Base-by-base conservation (phyloP, 371 early-diverging fungal genomes). In the Circinella minor region DNA sequence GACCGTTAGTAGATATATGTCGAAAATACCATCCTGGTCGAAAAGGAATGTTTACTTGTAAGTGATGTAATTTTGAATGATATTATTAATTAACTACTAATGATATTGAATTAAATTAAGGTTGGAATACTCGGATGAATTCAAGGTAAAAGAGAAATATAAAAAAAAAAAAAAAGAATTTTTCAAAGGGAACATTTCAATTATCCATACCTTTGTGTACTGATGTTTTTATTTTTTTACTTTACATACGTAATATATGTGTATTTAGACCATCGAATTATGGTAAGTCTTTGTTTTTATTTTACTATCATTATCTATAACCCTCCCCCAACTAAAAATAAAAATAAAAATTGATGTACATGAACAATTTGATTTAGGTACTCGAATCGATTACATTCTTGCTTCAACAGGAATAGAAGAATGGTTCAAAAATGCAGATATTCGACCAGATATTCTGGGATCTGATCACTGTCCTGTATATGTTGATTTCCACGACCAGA, bases 391-490 rank as follows among this genome's bases (percentile, higher is more conserved):
- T 71, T 95, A 92, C 69, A 84, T 95, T n/a, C 83, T 95, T 13
- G 85, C 83, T 0, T 86, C 92, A 1, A 68, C 71, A n/a, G 86
- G 76, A 0, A 66, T 96, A 1, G 34, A 83, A 9, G 80, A 84
- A 3, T 87, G 84, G 84, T 79, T 93, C 66, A 77, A 77, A 20
- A 83, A 74, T 47, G 80, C 89, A 37, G 85, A 90, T 68, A 86
- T 94, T 17, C 81, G 86, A 36, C 78, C 90, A 9, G 71, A 90
- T 6, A 76, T 94, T 5, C 72, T 88, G 68, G 97, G 97, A 1
- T 91, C 92, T n/a, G 97, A 97, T 77, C 97, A 97, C 74, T 95
- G 96, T 71, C 96, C 96, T 0, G 94, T 94, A 0, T 78, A 82
- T 48, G 88, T 86, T 3, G 85, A 86, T 46, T 76, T 95, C 36